These are phyloP conservation scores for Leccinum olivaceopallidum DNA, from an alignment of 768 basidiomycete genomes.

Conservation along the genomic window DNA sequence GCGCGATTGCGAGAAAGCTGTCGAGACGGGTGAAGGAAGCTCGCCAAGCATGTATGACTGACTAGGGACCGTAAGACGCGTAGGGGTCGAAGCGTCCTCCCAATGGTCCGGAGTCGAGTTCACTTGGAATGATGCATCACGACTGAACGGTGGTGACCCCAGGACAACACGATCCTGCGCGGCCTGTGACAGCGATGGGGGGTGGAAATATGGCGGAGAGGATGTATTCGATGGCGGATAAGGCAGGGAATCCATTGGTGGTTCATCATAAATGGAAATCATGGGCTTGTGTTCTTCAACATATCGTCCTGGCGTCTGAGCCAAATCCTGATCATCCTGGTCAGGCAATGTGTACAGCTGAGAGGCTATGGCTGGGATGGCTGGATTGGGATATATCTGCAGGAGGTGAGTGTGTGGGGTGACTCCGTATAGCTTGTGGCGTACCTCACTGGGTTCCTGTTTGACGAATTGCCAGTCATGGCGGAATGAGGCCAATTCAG, in stretches of 20 bases:
- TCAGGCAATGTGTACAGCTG: conserved; percentile 19
- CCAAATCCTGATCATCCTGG: conserved; percentile 11
- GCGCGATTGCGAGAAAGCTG: conserved; percentile 13
- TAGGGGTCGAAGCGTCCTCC: conserved; percentile 16
- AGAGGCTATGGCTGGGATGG: conserved; percentile 14
- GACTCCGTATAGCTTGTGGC: conserved; percentile 1
- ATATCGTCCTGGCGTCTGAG: conserved; percentile 6
- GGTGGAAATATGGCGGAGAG: conserved; percentile 25
- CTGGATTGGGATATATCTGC: conserved; percentile 19
- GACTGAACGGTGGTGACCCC: conserved; percentile 17
- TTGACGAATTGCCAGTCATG: conserved; percentile 27
- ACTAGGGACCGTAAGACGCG: conserved; percentile 9
- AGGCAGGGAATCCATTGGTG: conserved; percentile 35
- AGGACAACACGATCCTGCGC: conserved; percentile 16
- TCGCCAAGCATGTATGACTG: conserved; percentile 25
- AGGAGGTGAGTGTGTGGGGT: conserved; percentile 10
- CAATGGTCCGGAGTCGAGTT: conserved; percentile 21
- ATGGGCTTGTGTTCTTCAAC: conserved; percentile 16
- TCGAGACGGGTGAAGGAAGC: conserved; percentile 8
- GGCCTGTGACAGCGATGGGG: conserved; percentile 7
- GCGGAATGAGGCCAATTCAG: not conserved
- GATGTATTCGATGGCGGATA: conserved; percentile 26
- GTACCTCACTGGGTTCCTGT: conserved; percentile 29
- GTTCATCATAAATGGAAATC: conserved; percentile 14
- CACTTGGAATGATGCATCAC: conserved; percentile 11